These are phyloP conservation scores for Saposhnikovia divaricata DNA, from an alignment of 129 eudicot genomes.

Conservation along the genomic window DNA sequence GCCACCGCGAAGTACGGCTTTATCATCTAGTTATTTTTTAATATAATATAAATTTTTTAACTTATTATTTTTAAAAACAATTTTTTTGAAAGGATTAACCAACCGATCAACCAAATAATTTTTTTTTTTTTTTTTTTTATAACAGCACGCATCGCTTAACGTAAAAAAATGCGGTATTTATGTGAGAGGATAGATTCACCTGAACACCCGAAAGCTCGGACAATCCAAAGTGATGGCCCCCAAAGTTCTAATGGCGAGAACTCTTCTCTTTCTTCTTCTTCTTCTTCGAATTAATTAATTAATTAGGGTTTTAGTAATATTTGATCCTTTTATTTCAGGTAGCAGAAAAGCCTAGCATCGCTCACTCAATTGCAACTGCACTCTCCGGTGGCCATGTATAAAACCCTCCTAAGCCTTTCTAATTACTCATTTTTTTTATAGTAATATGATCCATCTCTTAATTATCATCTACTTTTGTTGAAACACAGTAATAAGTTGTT, in stretches of 20 bases:
- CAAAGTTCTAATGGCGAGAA: conserved; percentile 78
- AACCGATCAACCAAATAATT: no score
- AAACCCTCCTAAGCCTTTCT: not conserved
- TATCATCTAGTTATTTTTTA: no score
- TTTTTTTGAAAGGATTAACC: no score
- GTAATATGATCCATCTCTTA: not conserved
- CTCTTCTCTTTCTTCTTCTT: not conserved
- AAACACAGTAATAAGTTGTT: not conserved
- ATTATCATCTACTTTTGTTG: not conserved
- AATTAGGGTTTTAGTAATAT: not conserved
- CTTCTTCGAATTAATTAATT: not conserved
- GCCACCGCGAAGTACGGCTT: no score
- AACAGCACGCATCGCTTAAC: no score
- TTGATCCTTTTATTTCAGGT: conserved; percentile 35
- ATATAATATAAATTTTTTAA: no score
- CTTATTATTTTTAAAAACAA: no score
- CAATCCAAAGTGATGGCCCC: conserved; percentile 21
- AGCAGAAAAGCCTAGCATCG: conserved; percentile 94
- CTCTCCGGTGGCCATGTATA: conserved; percentile 81
- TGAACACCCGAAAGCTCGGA: not conserved
- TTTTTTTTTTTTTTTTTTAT: no score
- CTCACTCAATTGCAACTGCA: conserved; percentile 71
- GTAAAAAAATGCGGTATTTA: no score
- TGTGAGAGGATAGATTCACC: not conserved
- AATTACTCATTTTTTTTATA: not conserved